phyloP scores from a whole-genome alignment of 169 alveolate genomes.

The Plasmodium gonderi region DNA sequence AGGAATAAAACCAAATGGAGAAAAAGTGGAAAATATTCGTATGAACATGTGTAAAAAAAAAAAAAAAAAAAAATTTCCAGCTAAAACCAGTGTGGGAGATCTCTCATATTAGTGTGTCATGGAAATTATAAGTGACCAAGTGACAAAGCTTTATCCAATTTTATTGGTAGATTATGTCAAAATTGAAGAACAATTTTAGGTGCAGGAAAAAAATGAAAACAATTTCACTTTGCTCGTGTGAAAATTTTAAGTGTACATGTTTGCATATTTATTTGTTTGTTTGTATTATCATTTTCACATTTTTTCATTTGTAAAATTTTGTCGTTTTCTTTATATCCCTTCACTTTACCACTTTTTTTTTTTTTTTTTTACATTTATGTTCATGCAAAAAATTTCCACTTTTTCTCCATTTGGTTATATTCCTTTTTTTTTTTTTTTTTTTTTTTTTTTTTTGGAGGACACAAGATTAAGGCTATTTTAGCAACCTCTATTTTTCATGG shows the following conservation, averaged over 20 bases:
- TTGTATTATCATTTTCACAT: background rate
- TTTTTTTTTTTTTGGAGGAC: background rate
- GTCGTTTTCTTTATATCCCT: background rate
- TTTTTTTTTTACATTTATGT: background rate
- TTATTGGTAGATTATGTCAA: background rate
- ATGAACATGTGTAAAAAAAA: background rate
- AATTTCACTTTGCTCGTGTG: constrained; percentile 3
- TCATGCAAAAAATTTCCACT: background rate
- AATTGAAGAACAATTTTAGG: background rate
- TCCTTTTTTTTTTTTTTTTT: background rate
- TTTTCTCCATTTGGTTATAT: background rate
- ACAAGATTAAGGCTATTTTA: constrained; percentile 7
- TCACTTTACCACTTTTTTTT: background rate
- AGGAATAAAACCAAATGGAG: too few species aligned
- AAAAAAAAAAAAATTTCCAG: background rate
- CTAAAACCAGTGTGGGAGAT: background rate
- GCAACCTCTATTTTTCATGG: background rate
- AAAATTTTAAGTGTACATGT: background rate
- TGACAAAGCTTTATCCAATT: background rate
- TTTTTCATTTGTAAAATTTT: background rate
- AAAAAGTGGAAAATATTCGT: background rate
- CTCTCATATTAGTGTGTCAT: background rate
- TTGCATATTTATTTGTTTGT: background rate
- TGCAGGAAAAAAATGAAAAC: background rate
- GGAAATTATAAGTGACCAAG: background rate